These are phyloP conservation scores for Thelonectria olida DNA, from an alignment of 2,329 filamentous ascomycete genomes.

Conservation along the genomic window DNA sequence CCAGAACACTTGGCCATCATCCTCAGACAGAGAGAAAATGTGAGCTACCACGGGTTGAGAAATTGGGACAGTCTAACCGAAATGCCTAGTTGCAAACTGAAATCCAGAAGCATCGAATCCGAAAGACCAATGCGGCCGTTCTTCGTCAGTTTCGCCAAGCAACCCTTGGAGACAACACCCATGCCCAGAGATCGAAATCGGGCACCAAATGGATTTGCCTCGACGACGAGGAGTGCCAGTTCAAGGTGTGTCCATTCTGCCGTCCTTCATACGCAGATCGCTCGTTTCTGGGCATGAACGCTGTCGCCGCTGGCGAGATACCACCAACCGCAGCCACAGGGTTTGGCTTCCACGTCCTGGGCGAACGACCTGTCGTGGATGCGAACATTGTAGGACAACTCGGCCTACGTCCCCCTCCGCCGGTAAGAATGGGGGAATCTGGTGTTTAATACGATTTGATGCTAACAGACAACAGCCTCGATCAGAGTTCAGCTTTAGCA, in stretches of 20 bases:
- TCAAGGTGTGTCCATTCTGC: constrained; percentile 60
- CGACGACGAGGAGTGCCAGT: constrained; percentile 56
- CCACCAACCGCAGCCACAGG: constrained; percentile 59
- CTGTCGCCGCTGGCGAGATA: constrained; percentile 59
- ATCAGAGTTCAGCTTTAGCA: constrained; percentile 9
- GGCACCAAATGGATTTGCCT: constrained; percentile 51
- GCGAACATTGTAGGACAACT: constrained; percentile 50
- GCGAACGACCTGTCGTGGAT: constrained; percentile 55
- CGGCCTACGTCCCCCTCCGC: constrained; percentile 49
- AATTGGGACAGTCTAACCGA: constrained; percentile 13
- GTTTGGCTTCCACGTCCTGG: constrained; percentile 59
- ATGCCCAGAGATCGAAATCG: constrained; percentile 29
- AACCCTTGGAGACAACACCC: constrained; percentile 24
- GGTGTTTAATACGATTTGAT: neutral
- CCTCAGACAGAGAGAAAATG: constrained; percentile 60
- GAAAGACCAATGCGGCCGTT: constrained; percentile 35
- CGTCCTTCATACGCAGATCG: constrained; percentile 55
- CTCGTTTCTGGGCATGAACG: constrained; percentile 59
- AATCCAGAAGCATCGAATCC: constrained; percentile 42
- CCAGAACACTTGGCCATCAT: constrained; percentile 58
- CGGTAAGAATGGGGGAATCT: constrained; percentile 41
- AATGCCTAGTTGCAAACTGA: constrained; percentile 32
- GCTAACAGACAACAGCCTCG: constrained; percentile 11
- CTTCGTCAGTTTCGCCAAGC: constrained; percentile 27
- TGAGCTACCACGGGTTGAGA: constrained; percentile 36